Conservation (phyloP, 83 land plant genomes). For the Isoetes engelmannii region DNA sequence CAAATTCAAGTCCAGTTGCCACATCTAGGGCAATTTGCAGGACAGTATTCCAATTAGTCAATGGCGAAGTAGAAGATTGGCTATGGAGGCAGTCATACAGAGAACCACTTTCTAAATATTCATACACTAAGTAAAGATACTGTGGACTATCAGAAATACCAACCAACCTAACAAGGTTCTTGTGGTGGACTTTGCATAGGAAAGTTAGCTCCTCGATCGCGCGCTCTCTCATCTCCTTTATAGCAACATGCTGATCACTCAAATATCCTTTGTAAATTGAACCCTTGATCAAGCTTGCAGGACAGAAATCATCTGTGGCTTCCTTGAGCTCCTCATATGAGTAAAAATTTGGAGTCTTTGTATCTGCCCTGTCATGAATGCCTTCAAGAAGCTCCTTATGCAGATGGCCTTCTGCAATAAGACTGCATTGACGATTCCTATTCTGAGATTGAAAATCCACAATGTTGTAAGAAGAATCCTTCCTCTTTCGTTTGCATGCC, state of each 20-base stretch:
- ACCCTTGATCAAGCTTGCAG: constrained; percentile 41
- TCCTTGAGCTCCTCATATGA: constrained; percentile 46
- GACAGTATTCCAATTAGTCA: constrained; percentile 48
- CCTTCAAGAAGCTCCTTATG: constrained; percentile 24
- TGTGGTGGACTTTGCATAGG: constrained; percentile 47
- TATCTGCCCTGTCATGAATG: constrained; percentile 58
- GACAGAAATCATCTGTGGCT: constrained; percentile 54
- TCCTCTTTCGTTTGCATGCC: too few species aligned
- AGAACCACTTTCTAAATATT: constrained; percentile 70
- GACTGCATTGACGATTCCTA: too few species aligned
- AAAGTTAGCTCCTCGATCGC: constrained; percentile 67
- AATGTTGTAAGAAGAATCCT: too few species aligned
- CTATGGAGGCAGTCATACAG: constrained; percentile 58
- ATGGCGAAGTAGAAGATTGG: constrained; percentile 14
- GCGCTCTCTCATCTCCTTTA: constrained; percentile 84
- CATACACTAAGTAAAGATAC: constrained; percentile 64
- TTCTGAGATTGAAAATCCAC: too few species aligned
- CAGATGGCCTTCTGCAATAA: background rate
- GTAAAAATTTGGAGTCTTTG: constrained; percentile 39
- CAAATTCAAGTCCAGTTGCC: constrained; percentile 72
- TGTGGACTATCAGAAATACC: background rate
- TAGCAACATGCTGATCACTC: constrained; percentile 43
- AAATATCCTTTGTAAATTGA: constrained; percentile 57
- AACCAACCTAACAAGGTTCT: too few species aligned
- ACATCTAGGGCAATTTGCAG: constrained; percentile 68